A percentile compares a stretch with the other conserved stretches of the same genome.
Conservation (phyloP, 169 alveolate species). For the Babesia sp. region DNA sequence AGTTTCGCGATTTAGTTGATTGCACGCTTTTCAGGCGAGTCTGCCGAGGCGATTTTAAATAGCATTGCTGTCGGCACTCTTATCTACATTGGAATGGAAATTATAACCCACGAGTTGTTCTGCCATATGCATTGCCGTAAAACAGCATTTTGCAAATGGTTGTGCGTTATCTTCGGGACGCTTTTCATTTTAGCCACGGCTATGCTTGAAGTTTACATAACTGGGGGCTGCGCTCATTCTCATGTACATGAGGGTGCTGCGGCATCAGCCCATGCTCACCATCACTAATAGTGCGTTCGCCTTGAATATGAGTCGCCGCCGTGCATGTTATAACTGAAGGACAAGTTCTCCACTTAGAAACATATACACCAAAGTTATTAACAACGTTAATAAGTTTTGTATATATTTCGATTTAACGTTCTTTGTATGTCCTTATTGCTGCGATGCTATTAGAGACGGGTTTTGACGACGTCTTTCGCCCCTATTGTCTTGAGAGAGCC, state of each 20-base stretch:
- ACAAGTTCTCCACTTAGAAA: no score
- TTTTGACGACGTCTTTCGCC: not conserved
- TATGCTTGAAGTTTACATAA: slow-evolving; percentile 23
- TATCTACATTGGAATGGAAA: slow-evolving; percentile 56
- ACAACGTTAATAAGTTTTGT: not conserved
- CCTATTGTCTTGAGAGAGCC: not conserved
- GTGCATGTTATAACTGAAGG: not conserved
- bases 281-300: not conserved
- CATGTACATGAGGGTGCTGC: slow-evolving; percentile 1
- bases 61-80: slow-evolving; percentile 56
- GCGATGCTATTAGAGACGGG: not conserved
- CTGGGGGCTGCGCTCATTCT: slow-evolving; percentile 27
- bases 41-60: slow-evolving; percentile 39
- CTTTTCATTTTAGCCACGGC: slow-evolving; percentile 30
- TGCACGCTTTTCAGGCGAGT: not conserved
- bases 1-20: not conserved
- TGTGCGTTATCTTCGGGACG: slow-evolving; percentile 27
- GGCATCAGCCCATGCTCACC: not conserved
- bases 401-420: not conserved
- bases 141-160: slow-evolving; percentile 55
- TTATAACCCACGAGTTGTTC: slow-evolving; percentile 50
- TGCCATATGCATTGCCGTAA: slow-evolving; percentile 43
- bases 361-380: no score
- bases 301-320: not conserved
- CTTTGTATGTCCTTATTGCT: not conserved